Evolutionary conservation across 139 green algal genomes (phyloP).

Genomic region (Chlamydomonas sp.): DNA sequence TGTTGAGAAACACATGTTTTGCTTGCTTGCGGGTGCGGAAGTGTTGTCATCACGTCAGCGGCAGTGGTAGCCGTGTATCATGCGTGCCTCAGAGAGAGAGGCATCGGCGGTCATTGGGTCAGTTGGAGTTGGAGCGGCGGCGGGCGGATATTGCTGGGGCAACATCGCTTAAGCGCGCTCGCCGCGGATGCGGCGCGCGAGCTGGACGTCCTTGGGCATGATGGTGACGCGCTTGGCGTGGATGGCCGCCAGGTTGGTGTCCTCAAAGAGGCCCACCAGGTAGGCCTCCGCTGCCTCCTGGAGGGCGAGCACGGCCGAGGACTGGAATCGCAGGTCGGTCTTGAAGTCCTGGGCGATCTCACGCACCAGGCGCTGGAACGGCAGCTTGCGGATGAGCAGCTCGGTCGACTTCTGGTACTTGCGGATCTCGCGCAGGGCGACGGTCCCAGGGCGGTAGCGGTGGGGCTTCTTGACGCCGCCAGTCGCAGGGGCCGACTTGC

Average conservation of each 20-base stretch:
- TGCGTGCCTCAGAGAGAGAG: too few relatives aligned
- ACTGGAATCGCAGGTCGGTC: conserved; percentile 97
- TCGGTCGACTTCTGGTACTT: conserved; percentile 94
- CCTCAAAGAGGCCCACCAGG: conserved; percentile 95
- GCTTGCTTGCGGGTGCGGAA: too few relatives aligned
- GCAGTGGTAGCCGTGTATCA: too few relatives aligned
- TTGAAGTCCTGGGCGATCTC: conserved; percentile 99
- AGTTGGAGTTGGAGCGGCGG: conserved; percentile 90
- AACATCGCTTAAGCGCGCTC: too few relatives aligned
- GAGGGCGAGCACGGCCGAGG: conserved; percentile 82
- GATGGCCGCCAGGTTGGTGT: conserved; percentile 95
- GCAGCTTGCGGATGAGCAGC: conserved; percentile 94
- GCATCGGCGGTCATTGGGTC: too few relatives aligned
- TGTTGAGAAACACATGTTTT: too few relatives aligned
- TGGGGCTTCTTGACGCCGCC: conserved; percentile 87
- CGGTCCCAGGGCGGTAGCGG: conserved; percentile 83
- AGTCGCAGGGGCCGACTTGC: conserved; percentile 84
- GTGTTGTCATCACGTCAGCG: too few relatives aligned
- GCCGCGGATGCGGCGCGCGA: conserved; percentile 44
- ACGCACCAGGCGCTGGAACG: conserved; percentile 92
- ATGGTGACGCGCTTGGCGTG: conserved; percentile 84
- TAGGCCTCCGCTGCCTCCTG: conserved; percentile 96
- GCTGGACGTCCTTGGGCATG: conserved; percentile 56
- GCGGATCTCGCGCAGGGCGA: conserved; percentile 86
- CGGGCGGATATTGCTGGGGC: conserved; percentile 90